Percentiles rank a stretch among this genome's conserved stretches.
Conservation (phyloP, 768 basidiomycete genomes). For the Fibroporia radiculosa region DNA sequence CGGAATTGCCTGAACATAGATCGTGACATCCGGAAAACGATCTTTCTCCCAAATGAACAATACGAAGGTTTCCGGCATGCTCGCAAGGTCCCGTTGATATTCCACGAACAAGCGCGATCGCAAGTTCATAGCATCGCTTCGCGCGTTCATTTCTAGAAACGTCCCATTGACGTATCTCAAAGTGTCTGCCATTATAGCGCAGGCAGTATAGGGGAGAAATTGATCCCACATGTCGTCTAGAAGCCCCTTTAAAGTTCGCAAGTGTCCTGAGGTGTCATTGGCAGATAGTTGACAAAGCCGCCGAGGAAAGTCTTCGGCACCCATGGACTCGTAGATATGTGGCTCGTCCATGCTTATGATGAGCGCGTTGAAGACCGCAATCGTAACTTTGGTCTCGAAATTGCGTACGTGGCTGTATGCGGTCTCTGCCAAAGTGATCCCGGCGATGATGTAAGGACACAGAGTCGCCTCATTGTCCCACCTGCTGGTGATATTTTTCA, state of each 20-base stretch:
- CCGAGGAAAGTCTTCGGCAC: background rate
- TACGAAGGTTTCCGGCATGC: background rate
- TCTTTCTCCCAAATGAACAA: slow-evolving; percentile 6
- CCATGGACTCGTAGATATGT: background rate
- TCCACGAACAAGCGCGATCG: background rate
- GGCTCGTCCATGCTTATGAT: background rate
- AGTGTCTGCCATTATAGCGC: background rate
- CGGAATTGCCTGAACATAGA: slow-evolving; percentile 1
- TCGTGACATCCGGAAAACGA: background rate
- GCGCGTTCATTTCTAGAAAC: background rate
- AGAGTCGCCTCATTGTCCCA: background rate
- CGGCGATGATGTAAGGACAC: background rate
- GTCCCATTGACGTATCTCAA: background rate
- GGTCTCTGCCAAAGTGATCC: background rate
- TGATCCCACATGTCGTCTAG: background rate
- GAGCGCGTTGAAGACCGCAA: slow-evolving; percentile 1
- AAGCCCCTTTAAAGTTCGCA: background rate
- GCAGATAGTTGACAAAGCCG: background rate
- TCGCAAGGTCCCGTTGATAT: background rate
- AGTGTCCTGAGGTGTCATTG: background rate
- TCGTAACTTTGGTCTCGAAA: slow-evolving; percentile 1
- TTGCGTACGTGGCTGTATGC: slow-evolving; percentile 2
- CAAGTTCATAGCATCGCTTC: background rate
- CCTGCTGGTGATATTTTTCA: background rate
- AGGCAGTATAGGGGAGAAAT: background rate